Evolutionary conservation across 2,329 filamentous ascomycete species (phyloP).

Genomic region (Penicillium glabrum): DNA sequence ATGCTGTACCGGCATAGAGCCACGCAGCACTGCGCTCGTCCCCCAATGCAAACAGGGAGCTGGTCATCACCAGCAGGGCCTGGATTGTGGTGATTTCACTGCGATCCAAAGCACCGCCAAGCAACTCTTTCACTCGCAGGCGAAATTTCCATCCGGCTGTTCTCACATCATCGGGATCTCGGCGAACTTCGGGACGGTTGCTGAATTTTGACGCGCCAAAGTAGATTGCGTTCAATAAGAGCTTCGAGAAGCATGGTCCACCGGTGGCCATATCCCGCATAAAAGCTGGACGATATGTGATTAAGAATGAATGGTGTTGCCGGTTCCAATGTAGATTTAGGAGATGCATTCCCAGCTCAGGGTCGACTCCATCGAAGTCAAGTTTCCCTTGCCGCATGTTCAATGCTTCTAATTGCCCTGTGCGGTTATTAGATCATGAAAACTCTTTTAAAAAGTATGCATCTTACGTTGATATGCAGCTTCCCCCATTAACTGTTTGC

Average conservation of each 20-base stretch:
- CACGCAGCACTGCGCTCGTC: conserved; percentile 55
- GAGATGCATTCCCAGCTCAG: conserved; percentile 54
- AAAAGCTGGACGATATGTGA: conserved; percentile 55
- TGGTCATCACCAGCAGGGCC: conserved; percentile 54
- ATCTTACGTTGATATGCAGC: conserved; percentile 45
- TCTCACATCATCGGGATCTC: conserved; percentile 46
- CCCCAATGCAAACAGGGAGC: conserved; percentile 52
- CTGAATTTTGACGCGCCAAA: conserved; percentile 50
- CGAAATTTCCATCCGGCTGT: conserved; percentile 53
- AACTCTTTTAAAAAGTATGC: neutral
- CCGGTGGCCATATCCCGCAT: conserved; percentile 51
- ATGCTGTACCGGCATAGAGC: conserved; percentile 54
- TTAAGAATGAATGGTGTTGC: conserved; percentile 50
- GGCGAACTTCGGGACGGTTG: conserved; percentile 46
- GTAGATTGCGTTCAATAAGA: conserved; percentile 54
- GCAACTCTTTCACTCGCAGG: conserved; percentile 47
- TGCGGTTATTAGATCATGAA: neutral
- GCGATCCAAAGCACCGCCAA: conserved; percentile 48
- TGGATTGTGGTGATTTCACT: conserved; percentile 57
- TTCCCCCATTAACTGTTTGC: conserved; percentile 50
- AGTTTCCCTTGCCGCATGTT: conserved; percentile 48
- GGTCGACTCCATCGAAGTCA: conserved; percentile 58
- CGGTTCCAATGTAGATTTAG: conserved; percentile 55
- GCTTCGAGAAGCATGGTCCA: conserved; percentile 53
- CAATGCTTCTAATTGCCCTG: conserved; percentile 50